Percentiles rank a stretch among this genome's conserved stretches.
phyloP scores from a whole-genome alignment of 179 eudicot genomes.

The Drosera spatulata region DNA sequence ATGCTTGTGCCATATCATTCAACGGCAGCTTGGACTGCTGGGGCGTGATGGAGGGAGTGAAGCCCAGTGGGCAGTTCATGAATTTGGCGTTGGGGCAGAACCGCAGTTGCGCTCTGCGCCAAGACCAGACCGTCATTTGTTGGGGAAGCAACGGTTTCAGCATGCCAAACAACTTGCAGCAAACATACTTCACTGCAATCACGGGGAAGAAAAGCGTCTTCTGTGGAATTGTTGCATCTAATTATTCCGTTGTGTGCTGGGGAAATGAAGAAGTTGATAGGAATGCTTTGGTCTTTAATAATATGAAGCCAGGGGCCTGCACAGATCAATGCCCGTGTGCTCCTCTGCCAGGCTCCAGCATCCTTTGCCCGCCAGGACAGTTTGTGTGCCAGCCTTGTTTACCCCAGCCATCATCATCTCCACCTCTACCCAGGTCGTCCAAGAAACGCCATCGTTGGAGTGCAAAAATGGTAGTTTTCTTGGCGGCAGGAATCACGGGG shows the following conservation, averaged over 20 bases:
- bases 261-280: constrained; percentile 32
- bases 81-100: constrained; percentile 58
- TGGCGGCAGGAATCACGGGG: constrained; percentile 71
- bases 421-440: neutral
- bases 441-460: constrained; percentile 22
- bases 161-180: constrained; percentile 27
- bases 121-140: constrained; percentile 47
- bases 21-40: constrained; percentile 53
- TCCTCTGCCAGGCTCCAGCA: constrained; percentile 21
- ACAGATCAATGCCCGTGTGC: constrained; percentile 31
- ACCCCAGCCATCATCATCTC: neutral
- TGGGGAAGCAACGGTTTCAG: constrained; percentile 48
- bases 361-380: constrained; percentile 28
- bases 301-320: constrained; percentile 65
- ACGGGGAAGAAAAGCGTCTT: constrained; percentile 41
- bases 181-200: constrained; percentile 27
- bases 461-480: constrained; percentile 33
- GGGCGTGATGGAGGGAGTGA: constrained; percentile 34
- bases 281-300: constrained; percentile 20
- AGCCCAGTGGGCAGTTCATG: constrained; percentile 30
- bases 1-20: constrained; percentile 39
- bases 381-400: constrained; percentile 38
- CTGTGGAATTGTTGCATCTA: constrained; percentile 40
- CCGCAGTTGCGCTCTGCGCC: constrained; percentile 48
- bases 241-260: constrained; percentile 63